These are phyloP conservation scores for Grigorovia humatica DNA, from an alignment of 805 yeast species.

Conservation along the genomic window DNA sequence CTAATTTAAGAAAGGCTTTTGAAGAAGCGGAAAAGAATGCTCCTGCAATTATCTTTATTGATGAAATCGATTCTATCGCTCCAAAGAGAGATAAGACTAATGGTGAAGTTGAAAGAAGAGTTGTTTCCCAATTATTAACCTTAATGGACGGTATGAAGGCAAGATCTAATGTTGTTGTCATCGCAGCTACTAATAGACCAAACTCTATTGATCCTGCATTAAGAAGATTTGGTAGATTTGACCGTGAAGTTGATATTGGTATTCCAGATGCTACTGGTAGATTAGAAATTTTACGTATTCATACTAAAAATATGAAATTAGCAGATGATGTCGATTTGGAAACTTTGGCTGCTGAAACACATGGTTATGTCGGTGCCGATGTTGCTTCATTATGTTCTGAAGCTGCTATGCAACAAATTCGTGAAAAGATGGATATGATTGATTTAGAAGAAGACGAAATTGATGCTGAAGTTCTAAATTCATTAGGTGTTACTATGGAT, in stretches of 20 bases:
- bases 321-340: constrained; percentile 93
- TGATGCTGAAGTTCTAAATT: constrained; percentile 92
- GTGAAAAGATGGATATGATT: constrained; percentile 98
- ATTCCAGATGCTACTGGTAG: constrained; percentile 99
- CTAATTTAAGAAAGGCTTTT: constrained; percentile 92
- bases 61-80: constrained; percentile 97
- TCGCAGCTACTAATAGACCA: constrained; percentile 89
- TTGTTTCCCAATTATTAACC: constrained; percentile 92
- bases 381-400: constrained; percentile 98
- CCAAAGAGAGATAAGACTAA: constrained; percentile 99
- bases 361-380: constrained; percentile 99
- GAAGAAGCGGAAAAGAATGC: constrained; percentile 99
- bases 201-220: constrained; percentile 70
- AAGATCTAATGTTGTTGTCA: constrained; percentile 94
- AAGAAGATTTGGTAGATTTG: constrained; percentile 82
- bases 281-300: constrained; percentile 91
- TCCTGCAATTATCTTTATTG: constrained; percentile 94
- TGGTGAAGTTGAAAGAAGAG: constrained; percentile 99
- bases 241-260: constrained; percentile 83
- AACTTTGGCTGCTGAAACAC: constrained; percentile 93
- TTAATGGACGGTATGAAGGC: constrained; percentile 99
- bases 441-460: constrained; percentile 44
- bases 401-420: constrained; percentile 99
- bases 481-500: constrained; percentile 97
- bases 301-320: constrained; percentile 97